These are phyloP conservation scores for Chytriomyces sp. DNA, from an alignment of 192 early-diverging fungal species.

Conservation along the genomic window DNA sequence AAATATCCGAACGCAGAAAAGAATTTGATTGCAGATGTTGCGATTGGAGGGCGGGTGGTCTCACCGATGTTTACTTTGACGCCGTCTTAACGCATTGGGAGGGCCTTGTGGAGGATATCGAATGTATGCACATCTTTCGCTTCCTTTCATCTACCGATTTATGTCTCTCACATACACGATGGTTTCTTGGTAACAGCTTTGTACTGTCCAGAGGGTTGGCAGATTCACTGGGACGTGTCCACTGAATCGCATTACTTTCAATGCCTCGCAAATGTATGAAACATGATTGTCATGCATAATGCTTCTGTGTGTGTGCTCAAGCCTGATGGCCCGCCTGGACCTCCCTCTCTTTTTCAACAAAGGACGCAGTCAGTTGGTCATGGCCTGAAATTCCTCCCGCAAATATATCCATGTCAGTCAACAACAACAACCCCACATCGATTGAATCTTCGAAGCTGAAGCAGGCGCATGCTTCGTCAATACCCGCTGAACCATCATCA, in stretches of 20 bases:
- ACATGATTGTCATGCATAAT: background rate
- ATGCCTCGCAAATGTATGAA: conserved; percentile 17
- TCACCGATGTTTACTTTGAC: conserved; percentile 21
- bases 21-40: conserved; percentile 14
- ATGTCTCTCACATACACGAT: background rate
- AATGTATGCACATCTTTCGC: background rate
- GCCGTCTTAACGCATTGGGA: conserved; percentile 15
- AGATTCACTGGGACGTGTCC: conserved; percentile 24
- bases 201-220: conserved; percentile 15
- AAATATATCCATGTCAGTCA: background rate
- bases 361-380: conserved; percentile 30
- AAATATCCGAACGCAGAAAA: background rate
- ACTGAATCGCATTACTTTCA: conserved; percentile 37
- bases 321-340: too few species aligned
- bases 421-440: background rate
- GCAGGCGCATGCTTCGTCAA: too few species aligned
- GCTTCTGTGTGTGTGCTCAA: too few species aligned
- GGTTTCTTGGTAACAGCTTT: background rate
- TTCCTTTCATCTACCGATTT: background rate
- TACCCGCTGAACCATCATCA: background rate
- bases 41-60: conserved; percentile 27
- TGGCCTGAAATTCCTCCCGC: conserved; percentile 28
- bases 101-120: conserved; percentile 9
- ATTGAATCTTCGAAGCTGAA: too few species aligned
- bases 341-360: background rate